phyloP scores from a whole-genome alignment of 2,329 filamentous ascomycete genomes.

The Penicillium sp. region DNA sequence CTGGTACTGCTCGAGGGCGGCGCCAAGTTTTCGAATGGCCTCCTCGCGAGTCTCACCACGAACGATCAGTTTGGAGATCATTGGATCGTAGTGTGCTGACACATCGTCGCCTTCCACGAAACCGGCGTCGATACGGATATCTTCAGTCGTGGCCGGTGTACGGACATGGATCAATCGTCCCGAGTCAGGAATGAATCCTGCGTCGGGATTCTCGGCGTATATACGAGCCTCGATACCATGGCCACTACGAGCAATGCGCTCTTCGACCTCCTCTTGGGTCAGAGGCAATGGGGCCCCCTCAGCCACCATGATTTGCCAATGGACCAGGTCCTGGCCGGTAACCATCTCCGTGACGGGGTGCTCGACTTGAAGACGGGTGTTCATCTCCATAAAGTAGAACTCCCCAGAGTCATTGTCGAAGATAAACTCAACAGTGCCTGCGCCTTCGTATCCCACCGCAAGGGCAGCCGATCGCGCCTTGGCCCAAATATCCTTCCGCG shows the following conservation, averaged over 20 bases:
- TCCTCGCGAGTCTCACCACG: conserved; percentile 75
- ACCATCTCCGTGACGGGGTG: conserved; percentile 89
- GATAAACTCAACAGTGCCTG: conserved; percentile 69
- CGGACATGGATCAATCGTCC: conserved; percentile 81
- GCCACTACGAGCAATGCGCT: conserved; percentile 71
- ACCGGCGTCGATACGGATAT: conserved; percentile 88
- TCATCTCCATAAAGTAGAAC: conserved; percentile 74
- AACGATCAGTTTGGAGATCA: conserved; percentile 98
- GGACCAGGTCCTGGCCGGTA: conserved; percentile 76
- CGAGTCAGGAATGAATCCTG: conserved; percentile 91
- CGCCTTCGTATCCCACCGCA: conserved; percentile 66
- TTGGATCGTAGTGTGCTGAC: conserved; percentile 93
- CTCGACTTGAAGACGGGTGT: conserved; percentile 88
- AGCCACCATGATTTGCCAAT: conserved; percentile 92
- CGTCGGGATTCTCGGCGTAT: conserved; percentile 92
- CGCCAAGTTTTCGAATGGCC: conserved; percentile 77
- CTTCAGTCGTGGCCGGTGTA: conserved; percentile 67
- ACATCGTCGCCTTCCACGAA: conserved; percentile 91
- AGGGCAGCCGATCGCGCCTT: conserved; percentile 65
- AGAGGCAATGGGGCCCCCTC: conserved; percentile 68
- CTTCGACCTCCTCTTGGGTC: conserved; percentile 65
- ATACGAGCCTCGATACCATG: conserved; percentile 95
- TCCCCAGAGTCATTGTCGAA: conserved; percentile 67
- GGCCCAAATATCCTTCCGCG: conserved; percentile 65
- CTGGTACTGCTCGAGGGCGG: conserved; percentile 84